Conservation (phyloP, 306 rosid species). For the Spatholobus suberectus region DNA sequence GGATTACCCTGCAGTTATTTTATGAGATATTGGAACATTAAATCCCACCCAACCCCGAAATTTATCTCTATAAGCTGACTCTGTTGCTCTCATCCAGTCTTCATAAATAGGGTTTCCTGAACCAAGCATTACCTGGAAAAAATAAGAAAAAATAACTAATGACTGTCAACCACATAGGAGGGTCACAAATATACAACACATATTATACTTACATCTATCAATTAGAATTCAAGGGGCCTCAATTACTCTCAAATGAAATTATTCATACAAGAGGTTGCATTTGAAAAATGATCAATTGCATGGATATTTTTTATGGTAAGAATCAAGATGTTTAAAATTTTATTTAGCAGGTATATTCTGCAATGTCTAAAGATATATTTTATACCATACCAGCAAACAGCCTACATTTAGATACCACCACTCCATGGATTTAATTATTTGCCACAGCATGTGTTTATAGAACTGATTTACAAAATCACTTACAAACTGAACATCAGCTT, state of each 20-base stretch:
- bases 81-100: constrained; percentile 92
- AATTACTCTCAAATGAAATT: constrained; percentile 33
- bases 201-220: constrained; percentile 18
- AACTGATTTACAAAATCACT: constrained; percentile 49
- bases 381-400: constrained; percentile 20
- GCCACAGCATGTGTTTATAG: background rate
- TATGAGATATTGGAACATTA: constrained; percentile 86
- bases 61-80: constrained; percentile 64
- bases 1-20: constrained; percentile 84
- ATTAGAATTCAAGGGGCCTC: constrained; percentile 18
- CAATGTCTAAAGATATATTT: background rate
- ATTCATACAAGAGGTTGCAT: constrained; percentile 22
- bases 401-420: constrained; percentile 1
- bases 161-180: background rate
- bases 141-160: constrained; percentile 21
- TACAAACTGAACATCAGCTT: constrained; percentile 87
- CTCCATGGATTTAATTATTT: constrained; percentile 24
- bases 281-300: background rate
- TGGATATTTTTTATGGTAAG: background rate
- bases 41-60: constrained; percentile 96
- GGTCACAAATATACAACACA: constrained; percentile 18
- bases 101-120: constrained; percentile 70
- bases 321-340: constrained; percentile 28
- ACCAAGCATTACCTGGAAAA: constrained; percentile 88
- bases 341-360: background rate